These are phyloP conservation scores for Geranomyces michiganensis DNA, from an alignment of 192 early-diverging fungal species.

Conservation along the genomic window DNA sequence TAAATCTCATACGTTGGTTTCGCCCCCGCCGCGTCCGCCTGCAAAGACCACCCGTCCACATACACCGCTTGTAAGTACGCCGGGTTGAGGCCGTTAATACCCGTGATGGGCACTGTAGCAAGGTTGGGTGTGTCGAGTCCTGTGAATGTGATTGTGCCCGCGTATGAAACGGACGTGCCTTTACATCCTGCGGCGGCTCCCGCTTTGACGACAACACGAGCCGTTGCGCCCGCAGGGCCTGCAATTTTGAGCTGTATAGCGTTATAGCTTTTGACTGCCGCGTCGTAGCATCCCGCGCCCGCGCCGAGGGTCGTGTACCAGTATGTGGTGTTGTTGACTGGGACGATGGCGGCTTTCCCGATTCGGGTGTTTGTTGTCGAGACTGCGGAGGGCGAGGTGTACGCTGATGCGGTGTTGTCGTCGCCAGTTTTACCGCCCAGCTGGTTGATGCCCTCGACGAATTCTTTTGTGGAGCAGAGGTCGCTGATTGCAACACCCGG, in stretches of 20 bases:
- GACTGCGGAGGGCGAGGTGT: background rate
- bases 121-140: background rate
- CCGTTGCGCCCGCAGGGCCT: background rate
- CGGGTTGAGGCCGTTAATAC: background rate
- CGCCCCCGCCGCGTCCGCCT: background rate
- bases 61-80: background rate
- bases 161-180: background rate
- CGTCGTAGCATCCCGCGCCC: background rate
- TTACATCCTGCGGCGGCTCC: background rate
- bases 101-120: background rate
- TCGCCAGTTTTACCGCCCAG: constrained; percentile 2
- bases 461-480: background rate
- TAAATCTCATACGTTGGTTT: background rate
- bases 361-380: background rate
- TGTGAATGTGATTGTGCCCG: background rate
- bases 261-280: background rate
- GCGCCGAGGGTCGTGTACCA: constrained; percentile 9
- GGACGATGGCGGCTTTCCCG: background rate
- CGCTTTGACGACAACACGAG: background rate
- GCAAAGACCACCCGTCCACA: background rate
- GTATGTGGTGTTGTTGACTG: background rate
- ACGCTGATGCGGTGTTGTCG: background rate
- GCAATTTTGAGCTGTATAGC: background rate
- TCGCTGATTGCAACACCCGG: background rate
- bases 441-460: background rate